phyloP scores from a whole-genome alignment of 2,329 filamentous ascomycete genomes.

The Sclerotinia glacialis region DNA sequence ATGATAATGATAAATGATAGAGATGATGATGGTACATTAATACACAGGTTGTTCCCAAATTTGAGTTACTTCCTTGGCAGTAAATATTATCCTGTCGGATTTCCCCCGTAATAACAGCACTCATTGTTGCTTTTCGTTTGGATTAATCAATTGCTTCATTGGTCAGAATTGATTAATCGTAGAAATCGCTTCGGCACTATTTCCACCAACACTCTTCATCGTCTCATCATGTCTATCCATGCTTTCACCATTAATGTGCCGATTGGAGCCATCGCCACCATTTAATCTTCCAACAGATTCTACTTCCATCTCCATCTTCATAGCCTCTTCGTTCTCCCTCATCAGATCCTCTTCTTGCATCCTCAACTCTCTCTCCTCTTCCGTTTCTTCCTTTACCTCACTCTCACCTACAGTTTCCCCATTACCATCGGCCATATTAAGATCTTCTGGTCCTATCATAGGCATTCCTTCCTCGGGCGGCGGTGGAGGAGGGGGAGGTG shows the following conservation, averaged over 20 bases:
- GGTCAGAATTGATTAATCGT: not conserved
- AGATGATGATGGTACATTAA: no score
- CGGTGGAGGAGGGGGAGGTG: constrained; percentile 36
- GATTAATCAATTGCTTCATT: not conserved
- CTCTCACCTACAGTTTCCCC: not conserved
- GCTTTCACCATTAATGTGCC: not conserved
- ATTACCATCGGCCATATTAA: not conserved
- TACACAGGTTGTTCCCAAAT: not conserved
- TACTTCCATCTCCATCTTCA: constrained; percentile 36
- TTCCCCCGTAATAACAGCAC: no score
- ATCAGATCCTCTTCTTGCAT: constrained; percentile 33
- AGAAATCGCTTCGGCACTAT: not conserved
- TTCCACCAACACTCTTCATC: not conserved
- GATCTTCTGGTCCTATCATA: not conserved
- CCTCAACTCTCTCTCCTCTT: constrained; percentile 30
- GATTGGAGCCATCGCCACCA: not conserved
- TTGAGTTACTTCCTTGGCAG: not conserved
- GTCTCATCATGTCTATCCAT: not conserved
- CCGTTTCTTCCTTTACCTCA: constrained; percentile 25
- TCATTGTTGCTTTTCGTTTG: not conserved
- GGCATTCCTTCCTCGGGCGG: constrained; percentile 30
- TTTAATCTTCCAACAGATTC: constrained; percentile 63
- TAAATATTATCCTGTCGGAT: not conserved
- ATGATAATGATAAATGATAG: not conserved
- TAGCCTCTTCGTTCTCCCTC: constrained; percentile 38